A percentile compares a stretch with the other conserved stretches of the same genome.
Evolutionary conservation across 129 eudicot genomes (phyloP).

Genomic region (Saposhnikovia divaricata): DNA sequence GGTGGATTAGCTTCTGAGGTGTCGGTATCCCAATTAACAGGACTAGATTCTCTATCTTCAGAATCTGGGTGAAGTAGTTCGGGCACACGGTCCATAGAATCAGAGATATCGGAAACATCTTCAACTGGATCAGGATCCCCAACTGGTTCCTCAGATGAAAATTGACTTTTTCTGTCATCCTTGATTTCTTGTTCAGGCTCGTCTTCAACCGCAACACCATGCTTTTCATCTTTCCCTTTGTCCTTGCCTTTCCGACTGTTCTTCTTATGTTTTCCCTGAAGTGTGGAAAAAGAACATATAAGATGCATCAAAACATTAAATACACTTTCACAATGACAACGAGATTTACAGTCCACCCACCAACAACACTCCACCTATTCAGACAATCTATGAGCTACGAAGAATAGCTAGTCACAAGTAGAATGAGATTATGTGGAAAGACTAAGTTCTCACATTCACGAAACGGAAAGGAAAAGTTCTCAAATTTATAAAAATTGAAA

Average conservation of each 20-base stretch:
- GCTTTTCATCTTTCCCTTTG: slow-evolving; percentile 66
- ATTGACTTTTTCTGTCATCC: slow-evolving; percentile 18
- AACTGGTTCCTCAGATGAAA: slow-evolving; percentile 25
- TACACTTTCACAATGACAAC: background rate
- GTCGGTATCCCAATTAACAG: slow-evolving; percentile 80
- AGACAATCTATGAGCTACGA: background rate
- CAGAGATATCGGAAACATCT: slow-evolving; percentile 75
- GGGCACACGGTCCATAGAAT: slow-evolving; percentile 48
- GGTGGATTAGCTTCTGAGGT: slow-evolving; percentile 68
- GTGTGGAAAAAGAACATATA: background rate
- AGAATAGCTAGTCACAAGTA: background rate
- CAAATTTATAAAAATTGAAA: background rate
- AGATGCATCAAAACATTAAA: slow-evolving; percentile 1
- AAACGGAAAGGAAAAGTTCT: background rate
- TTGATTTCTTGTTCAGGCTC: slow-evolving; percentile 34
- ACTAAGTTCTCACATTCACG: background rate
- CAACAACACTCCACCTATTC: background rate
- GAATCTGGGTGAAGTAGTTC: slow-evolving; percentile 59
- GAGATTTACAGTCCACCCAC: background rate
- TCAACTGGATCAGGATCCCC: slow-evolving; percentile 45
- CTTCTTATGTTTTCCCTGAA: slow-evolving; percentile 77
- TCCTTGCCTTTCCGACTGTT: slow-evolving; percentile 76
- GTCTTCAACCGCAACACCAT: slow-evolving; percentile 23
- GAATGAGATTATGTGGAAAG: background rate
- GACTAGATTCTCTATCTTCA: slow-evolving; percentile 69